phyloP scores from a whole-genome alignment of 2,329 filamentous ascomycete species.

The Cryphonectria radicalis region DNA sequence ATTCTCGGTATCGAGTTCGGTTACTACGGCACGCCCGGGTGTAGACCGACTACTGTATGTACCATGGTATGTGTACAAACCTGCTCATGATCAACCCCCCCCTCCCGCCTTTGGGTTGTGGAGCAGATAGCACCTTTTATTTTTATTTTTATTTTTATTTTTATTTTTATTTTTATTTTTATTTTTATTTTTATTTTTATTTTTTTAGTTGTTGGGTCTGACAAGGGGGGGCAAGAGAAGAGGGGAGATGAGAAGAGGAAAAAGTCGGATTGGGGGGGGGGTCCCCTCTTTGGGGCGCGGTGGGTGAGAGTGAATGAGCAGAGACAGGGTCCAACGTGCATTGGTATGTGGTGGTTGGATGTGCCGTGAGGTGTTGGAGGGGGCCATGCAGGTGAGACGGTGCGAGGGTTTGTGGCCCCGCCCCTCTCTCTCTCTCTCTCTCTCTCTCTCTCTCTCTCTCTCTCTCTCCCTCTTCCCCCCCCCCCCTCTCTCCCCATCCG shows the following conservation, averaged over 20 bases:
- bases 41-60: neutral
- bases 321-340: conserved; percentile 11
- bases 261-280: neutral
- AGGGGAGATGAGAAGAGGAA: neutral
- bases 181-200: neutral
- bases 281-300: conserved; percentile 18
- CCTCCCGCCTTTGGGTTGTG: neutral
- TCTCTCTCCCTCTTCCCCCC: too few relatives aligned
- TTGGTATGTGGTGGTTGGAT: neutral
- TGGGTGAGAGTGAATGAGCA: neutral
- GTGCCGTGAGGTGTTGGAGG: neutral
- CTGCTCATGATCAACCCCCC: neutral
- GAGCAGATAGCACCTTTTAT: neutral
- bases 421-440: too few relatives aligned
- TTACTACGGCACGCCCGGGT: conserved; percentile 9
- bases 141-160: too few relatives aligned
- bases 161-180: neutral
- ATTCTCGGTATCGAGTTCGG: conserved; percentile 6
- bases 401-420: neutral
- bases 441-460: too few relatives aligned
- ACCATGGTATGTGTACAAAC: neutral
- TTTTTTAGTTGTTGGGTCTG: neutral
- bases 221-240: neutral
- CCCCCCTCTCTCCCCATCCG: neutral
- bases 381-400: neutral